phyloP scores from a whole-genome alignment of 192 early-diverging fungal genomes.

The Chytriomyces sp. region DNA sequence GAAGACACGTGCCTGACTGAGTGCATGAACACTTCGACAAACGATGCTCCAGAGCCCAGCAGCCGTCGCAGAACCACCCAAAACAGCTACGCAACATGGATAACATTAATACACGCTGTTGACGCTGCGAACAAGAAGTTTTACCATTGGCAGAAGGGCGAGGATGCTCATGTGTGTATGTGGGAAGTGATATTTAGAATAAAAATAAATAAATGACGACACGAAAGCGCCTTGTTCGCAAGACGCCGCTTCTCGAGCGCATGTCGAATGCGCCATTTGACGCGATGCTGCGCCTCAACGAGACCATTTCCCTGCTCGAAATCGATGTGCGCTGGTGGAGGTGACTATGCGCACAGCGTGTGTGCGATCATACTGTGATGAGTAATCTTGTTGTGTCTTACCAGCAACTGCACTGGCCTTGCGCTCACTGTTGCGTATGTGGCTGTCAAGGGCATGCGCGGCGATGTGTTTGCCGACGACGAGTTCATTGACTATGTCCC shows the following conservation, averaged over 20 bases:
- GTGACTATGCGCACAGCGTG: background rate
- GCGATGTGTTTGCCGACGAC: slow-evolving; percentile 28
- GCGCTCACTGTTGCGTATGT: slow-evolving; percentile 1
- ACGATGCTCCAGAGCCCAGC: slow-evolving; percentile 3
- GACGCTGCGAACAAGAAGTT: background rate
- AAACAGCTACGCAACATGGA: background rate
- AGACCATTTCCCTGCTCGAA: background rate
- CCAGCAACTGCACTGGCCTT: background rate
- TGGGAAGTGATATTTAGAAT: no score
- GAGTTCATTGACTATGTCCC: slow-evolving; percentile 28
- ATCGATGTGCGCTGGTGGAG: background rate
- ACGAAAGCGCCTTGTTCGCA: background rate
- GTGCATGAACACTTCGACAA: background rate
- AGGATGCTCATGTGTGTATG: background rate
- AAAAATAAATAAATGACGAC: no score
- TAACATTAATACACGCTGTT: background rate
- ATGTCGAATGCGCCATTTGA: background rate
- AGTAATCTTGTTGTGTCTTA: no score
- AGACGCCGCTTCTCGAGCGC: slow-evolving; percentile 5
- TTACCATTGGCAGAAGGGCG: background rate
- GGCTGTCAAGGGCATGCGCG: background rate
- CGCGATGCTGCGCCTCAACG: background rate
- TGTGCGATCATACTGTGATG: no score
- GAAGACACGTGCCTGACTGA: background rate
- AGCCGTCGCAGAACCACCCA: background rate